Base-by-base conservation (phyloP, 495 filamentous ascomycete genomes). In the Aspergillus bridgeri region DNA sequence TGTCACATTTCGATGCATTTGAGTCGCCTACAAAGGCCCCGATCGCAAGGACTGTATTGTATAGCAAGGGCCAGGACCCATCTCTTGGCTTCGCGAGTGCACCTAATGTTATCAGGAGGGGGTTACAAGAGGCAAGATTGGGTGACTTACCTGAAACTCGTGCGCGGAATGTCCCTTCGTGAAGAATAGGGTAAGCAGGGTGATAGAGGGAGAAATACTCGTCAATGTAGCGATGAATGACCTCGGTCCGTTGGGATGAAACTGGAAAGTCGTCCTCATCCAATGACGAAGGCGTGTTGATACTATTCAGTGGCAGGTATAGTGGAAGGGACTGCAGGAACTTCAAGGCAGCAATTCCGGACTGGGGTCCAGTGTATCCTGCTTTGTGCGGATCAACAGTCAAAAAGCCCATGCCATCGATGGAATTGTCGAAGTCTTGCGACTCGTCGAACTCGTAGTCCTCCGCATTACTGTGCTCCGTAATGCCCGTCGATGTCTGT, bases 381-480 rank as follows among this genome's bases (percentile, higher is more conserved):
- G 60, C 56, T 42, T 60, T 62, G 51, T 57, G 62, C 9, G 62
- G 57, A 42, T 62, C 59, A 8, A 61, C 55, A 1, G 62, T 61
- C 22, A 65, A 27, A 9, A 60, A 65, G 0, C 59, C 62, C 59
- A 65, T 65, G 22, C 62, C 62, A 42, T 65, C 62, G 38, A 56
- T 65, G 2, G 60, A 60, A 20, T 59, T 61, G 45, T 61, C 57
- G 27, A 65, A 65, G 49, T 65, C 62, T 38, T 59, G 59, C 5
- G 62, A 65, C 47, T 65, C 62, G 27, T 65, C 62, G 25, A 61
- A 65, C 54, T 65, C 62, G 53, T 59, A 65, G 52, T 61, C 59
- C 17, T 65, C 62, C 6, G 62, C 62, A 38, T 62, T 61, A 49
- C 57, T 62, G 54, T 56, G 62, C 44, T 65, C 62, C 15, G 55